Evolutionary conservation across 139 green algal species (phyloP).

Genomic region (Tetradesmus obliquus): DNA sequence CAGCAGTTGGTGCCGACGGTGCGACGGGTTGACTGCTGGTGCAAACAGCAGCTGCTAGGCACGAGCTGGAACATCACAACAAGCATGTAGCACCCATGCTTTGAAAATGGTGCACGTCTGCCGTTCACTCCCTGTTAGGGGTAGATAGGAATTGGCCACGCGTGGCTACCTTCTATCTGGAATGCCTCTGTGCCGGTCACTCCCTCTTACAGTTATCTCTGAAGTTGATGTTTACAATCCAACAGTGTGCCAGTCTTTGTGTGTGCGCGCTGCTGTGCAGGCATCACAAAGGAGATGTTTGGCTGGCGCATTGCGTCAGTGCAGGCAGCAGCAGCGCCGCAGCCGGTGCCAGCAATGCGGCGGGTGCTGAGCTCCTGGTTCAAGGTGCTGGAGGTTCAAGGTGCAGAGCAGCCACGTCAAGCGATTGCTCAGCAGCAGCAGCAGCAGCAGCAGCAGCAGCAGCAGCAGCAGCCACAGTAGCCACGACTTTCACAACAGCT

Average conservation of each 20-base stretch:
- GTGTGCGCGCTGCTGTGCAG: slow-evolving; percentile 4
- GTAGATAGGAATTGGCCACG: neutral
- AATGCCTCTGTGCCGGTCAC: neutral
- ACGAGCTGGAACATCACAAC: too few relatives aligned
- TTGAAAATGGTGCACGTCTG: too few relatives aligned
- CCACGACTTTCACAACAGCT: too few relatives aligned
- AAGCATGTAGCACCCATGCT: too few relatives aligned
- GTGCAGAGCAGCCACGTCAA: neutral
- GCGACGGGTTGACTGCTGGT: neutral
- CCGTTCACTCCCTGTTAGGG: neutral
- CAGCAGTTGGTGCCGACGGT: too few relatives aligned
- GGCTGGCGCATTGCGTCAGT: slow-evolving; percentile 35
- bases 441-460: neutral
- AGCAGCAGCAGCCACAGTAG: neutral
- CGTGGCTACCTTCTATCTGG: neutral
- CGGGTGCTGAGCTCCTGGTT: slow-evolving; percentile 45
- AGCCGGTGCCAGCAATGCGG: slow-evolving; percentile 33
- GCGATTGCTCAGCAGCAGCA: neutral
- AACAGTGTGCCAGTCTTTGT: neutral
- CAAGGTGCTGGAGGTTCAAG: neutral
- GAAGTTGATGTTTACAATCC: neutral
- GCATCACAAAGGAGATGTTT: slow-evolving; percentile 11
- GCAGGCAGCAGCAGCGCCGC: neutral
- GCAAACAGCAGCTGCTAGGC: too few relatives aligned
- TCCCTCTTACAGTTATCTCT: neutral